Evolutionary conservation across 139 green algal species (phyloP).

Genomic region (Closterium sp.): DNA sequence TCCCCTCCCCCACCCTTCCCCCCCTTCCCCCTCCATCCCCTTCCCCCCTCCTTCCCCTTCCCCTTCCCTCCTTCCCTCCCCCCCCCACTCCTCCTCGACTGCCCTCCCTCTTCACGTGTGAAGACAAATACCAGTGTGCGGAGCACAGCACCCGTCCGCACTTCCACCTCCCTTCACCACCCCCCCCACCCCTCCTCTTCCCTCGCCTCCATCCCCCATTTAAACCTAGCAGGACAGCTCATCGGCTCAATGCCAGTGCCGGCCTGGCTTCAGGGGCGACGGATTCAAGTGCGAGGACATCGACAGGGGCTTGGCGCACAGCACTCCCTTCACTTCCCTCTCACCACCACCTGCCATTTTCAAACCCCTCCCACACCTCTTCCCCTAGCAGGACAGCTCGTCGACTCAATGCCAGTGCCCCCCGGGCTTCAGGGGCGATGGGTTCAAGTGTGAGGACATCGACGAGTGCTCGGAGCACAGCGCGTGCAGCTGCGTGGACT

Average conservation of each 20-base stretch:
- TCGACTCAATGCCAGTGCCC: slow-evolving; percentile 36
- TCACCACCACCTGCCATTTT: slow-evolving; percentile 11
- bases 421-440: slow-evolving; percentile 29
- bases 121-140: slow-evolving; percentile 55
- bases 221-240: neutral
- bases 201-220: neutral
- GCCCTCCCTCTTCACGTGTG: slow-evolving; percentile 12
- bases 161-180: neutral
- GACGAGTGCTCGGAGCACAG: slow-evolving; percentile 50
- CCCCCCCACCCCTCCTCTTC: too few species aligned
- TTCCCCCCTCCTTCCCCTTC: too few species aligned
- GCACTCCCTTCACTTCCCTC: neutral
- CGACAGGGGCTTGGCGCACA: slow-evolving; percentile 45
- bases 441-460: slow-evolving; percentile 47
- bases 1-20: too few species aligned
- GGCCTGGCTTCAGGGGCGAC: slow-evolving; percentile 32
- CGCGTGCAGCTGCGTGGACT: slow-evolving; percentile 44
- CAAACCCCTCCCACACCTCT: neutral
- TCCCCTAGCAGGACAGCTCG: neutral
- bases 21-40: too few species aligned
- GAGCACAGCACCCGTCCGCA: slow-evolving; percentile 15
- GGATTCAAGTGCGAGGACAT: slow-evolving; percentile 47
- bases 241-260: slow-evolving; percentile 19
- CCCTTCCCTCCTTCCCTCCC: too few species aligned
- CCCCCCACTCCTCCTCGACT: neutral